Evolutionary conservation across 495 filamentous ascomycete genomes (phyloP).

Genomic region (Corynascus novoguineensis): DNA sequence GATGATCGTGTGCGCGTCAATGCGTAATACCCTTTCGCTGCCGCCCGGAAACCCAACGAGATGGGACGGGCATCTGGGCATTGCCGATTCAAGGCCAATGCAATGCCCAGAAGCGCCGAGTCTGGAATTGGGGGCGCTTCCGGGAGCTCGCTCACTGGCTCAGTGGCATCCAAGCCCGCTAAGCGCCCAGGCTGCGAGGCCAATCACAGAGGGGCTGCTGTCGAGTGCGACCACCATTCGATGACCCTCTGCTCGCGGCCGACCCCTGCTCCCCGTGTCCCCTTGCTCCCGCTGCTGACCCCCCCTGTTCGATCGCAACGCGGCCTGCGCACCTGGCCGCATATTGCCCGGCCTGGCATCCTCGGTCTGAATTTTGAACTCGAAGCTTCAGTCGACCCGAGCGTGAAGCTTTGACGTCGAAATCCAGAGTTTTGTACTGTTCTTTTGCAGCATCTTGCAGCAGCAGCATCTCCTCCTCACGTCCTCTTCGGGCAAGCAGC

Average conservation of each 20-base stretch:
- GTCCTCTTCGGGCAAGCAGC: background rate
- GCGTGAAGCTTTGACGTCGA: background rate
- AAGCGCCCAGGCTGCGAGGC: slow-evolving; percentile 28
- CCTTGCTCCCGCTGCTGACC: background rate
- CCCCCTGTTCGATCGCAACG: slow-evolving; percentile 14
- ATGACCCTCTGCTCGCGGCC: slow-evolving; percentile 7
- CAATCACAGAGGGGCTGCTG: slow-evolving; percentile 28
- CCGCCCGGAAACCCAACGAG: background rate
- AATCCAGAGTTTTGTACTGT: background rate
- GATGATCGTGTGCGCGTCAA: background rate
- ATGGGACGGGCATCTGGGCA: background rate
- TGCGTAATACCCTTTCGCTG: background rate
- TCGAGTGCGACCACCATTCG: slow-evolving; percentile 21
- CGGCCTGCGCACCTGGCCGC: slow-evolving; percentile 35
- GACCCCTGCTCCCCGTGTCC: background rate
- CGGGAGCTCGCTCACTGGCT: slow-evolving; percentile 25
- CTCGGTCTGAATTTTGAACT: background rate
- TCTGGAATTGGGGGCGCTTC: slow-evolving; percentile 24
- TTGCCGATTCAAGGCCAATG: slow-evolving; percentile 8
- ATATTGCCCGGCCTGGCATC: slow-evolving; percentile 32
- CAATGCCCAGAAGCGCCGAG: slow-evolving; percentile 17
- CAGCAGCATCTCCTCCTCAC: background rate
- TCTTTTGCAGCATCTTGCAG: too few species aligned
- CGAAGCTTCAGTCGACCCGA: slow-evolving; percentile 5
- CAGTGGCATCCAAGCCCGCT: slow-evolving; percentile 19